Evolutionary conservation across 2,329 filamentous ascomycete genomes (phyloP).

Genomic region (Fusarium stilboides): DNA sequence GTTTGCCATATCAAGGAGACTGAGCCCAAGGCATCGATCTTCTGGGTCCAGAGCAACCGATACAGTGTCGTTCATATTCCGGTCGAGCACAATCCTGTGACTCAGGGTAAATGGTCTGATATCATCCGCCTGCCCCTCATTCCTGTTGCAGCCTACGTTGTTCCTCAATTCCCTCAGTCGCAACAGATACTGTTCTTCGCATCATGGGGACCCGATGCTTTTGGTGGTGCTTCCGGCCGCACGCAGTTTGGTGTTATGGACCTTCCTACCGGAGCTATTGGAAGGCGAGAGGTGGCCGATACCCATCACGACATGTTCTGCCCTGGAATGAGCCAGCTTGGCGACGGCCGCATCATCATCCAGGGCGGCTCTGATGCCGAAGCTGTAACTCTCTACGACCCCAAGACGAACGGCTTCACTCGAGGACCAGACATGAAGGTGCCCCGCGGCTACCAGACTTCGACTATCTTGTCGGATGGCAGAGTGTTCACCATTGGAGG

Average conservation of each 20-base stretch:
- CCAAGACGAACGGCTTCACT: slow-evolving; percentile 56
- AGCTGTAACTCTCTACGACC: slow-evolving; percentile 65
- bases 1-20: slow-evolving; percentile 37
- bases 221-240: slow-evolving; percentile 35
- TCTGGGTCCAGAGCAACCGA: slow-evolving; percentile 37
- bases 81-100: slow-evolving; percentile 2
- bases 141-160: slow-evolving; percentile 40
- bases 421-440: slow-evolving; percentile 61
- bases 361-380: slow-evolving; percentile 67
- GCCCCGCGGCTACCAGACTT: slow-evolving; percentile 67
- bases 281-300: slow-evolving; percentile 52
- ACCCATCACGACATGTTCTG: slow-evolving; percentile 71
- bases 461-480: slow-evolving; percentile 66
- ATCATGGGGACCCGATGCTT: slow-evolving; percentile 34
- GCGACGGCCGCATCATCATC: slow-evolving; percentile 64
- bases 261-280: slow-evolving; percentile 27
- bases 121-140: slow-evolving; percentile 36
- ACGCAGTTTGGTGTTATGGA: slow-evolving; percentile 34
- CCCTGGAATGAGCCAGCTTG: slow-evolving; percentile 66
- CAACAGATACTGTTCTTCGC: slow-evolving; percentile 40
- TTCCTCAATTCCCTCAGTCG: slow-evolving; percentile 30
- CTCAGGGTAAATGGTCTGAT: slow-evolving; percentile 33
- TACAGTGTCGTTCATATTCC: slow-evolving; percentile 33
- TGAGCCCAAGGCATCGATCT: slow-evolving; percentile 31
- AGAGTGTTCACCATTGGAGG: slow-evolving; percentile 72